Conservation (phyloP, 116 monocot species). For the Cymodocea nodosa region DNA sequence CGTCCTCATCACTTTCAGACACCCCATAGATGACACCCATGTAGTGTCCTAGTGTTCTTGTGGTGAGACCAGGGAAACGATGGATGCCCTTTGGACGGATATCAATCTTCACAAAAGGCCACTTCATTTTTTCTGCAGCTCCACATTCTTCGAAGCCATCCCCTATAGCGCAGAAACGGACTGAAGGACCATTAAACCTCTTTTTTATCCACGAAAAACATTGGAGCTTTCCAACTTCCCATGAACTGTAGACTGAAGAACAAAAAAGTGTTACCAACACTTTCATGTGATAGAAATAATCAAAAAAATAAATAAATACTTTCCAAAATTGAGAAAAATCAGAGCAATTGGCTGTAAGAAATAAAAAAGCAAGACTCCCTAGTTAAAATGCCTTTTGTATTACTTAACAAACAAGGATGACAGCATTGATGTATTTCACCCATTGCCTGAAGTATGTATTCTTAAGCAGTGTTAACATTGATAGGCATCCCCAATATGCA, state of each 20-base stretch:
- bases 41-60: conserved; percentile 40
- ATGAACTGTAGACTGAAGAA: conserved; percentile 74
- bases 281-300: background rate
- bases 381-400: too few relatives aligned
- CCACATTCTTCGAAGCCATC: conserved; percentile 80
- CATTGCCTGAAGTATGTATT: too few relatives aligned
- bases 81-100: conserved; percentile 34
- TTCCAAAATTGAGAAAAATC: background rate
- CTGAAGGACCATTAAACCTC: conserved; percentile 33
- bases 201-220: conserved; percentile 87
- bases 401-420: too few relatives aligned
- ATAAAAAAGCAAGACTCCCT: too few relatives aligned
- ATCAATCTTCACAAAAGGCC: conserved; percentile 87
- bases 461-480: too few relatives aligned
- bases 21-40: conserved; percentile 52
- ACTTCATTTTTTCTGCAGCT: conserved; percentile 62
- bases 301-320: background rate
- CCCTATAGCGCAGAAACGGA: conserved; percentile 84
- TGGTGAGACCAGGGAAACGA: conserved; percentile 66
- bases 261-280: background rate
- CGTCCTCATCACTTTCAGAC: conserved; percentile 7
- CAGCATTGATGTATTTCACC: too few relatives aligned
- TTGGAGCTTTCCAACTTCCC: conserved; percentile 83
- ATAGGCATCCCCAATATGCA: too few relatives aligned
- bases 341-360: background rate